Evolutionary conservation across 1,284 basidiomycete genomes (phyloP), one percentile per base, ranked within the genome.

Genomic region (Fomitiporia mediterranea): DNA sequence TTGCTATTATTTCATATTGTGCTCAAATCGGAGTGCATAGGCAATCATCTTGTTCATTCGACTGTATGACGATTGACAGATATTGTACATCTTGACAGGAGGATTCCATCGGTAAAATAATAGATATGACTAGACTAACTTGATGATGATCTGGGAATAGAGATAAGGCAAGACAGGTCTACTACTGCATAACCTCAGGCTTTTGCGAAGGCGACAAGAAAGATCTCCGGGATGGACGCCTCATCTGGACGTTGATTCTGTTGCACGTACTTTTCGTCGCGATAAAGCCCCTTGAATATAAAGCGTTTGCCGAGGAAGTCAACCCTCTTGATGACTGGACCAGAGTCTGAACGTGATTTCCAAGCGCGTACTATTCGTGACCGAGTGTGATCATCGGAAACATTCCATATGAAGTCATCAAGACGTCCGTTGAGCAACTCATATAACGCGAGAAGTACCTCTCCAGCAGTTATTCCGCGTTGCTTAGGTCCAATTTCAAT

Each of bases 161-260:
- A n/a, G n/a, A n/a, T n/a, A n/a, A n/a, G n/a, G n/a, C n/a, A n/a
- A n/a, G n/a, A n/a, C n/a, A n/a, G n/a, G n/a, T n/a, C n/a, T n/a
- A n/a, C n/a, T n/a, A 61, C 61, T 28, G 68, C 68, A 51, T 67
- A 68, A 60, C 52, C 70, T 52, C 37, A 54, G 7, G 51, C 28
- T 55, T 55, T 53, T 25, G 50, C 57, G 34, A 63, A 60, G 25
- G 55, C 40, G 6, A 61, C 61, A 8, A 62, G 51, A 57, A 60
- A 63, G 51, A 57, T 59, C 37, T 63, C 62, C 19, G 53, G 23
- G 37, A 58, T 50, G n/a, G 43, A 13, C 25, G 46, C 37, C 47
- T 56, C 46, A 13, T 59, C 61, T 4, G 62, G 61, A 40, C 56
- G 54, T 23, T 61, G 21, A 8, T 57, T 57, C 17, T 55, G 55